Conservation (phyloP, 495 filamentous ascomycete genomes). For the Saxispiralis lemnorum region DNA sequence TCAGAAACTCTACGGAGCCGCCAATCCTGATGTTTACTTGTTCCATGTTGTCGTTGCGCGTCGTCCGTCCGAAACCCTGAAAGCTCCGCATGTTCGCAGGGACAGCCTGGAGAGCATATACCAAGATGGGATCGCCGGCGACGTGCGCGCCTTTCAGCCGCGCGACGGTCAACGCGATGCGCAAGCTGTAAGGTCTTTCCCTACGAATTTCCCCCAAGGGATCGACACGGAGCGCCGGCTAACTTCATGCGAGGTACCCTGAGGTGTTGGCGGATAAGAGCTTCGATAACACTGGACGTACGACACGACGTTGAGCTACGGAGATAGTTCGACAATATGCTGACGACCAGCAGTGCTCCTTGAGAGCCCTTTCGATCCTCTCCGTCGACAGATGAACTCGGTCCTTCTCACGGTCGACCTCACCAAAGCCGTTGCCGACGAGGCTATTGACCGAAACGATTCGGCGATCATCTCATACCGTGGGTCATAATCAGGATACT, state of each 20-base stretch:
- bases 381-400: slow-evolving; percentile 43
- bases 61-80: too few relatives aligned
- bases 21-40: too few relatives aligned
- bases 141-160: slow-evolving; percentile 50
- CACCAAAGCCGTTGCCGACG: slow-evolving; percentile 73
- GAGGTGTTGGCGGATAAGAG: slow-evolving; percentile 72
- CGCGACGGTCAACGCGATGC: slow-evolving; percentile 65
- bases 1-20: background rate
- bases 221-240: slow-evolving; percentile 8
- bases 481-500: slow-evolving; percentile 27
- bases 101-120: slow-evolving; percentile 13
- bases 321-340: background rate
- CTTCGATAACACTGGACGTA: slow-evolving; percentile 86
- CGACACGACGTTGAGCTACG: slow-evolving; percentile 14
- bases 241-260: slow-evolving; percentile 49
- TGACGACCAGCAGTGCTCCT: slow-evolving; percentile 41
- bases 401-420: slow-evolving; percentile 86
- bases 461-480: slow-evolving; percentile 80
- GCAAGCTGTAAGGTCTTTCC: slow-evolving; percentile 55
- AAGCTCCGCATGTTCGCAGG: slow-evolving; percentile 16
- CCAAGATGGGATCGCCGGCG: slow-evolving; percentile 18
- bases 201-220: background rate
- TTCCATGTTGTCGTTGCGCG: too few relatives aligned
- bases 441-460: slow-evolving; percentile 59
- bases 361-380: slow-evolving; percentile 50